Evolutionary conservation across 345 rosid genomes (phyloP).

Genomic region (Hevea brasiliensis): DNA sequence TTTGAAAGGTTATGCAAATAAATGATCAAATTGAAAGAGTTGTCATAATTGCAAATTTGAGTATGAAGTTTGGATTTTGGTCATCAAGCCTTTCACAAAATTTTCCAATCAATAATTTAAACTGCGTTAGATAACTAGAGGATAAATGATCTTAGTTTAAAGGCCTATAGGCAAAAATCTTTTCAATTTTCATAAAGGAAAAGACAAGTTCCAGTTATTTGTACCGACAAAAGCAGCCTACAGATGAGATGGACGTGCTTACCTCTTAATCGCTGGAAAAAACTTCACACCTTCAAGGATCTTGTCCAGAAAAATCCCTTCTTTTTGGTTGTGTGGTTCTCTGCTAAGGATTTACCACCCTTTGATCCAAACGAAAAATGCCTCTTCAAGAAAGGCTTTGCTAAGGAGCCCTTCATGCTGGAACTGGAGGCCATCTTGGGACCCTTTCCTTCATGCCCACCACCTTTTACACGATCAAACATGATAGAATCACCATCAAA

Average conservation of each 20-base stretch:
- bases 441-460: slow-evolving; percentile 54
- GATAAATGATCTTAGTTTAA: neutral
- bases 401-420: slow-evolving; percentile 54
- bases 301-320: slow-evolving; percentile 89
- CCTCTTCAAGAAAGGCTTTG: slow-evolving; percentile 64
- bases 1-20: no score
- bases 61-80: no score
- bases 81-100: neutral
- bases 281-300: slow-evolving; percentile 68
- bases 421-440: slow-evolving; percentile 60
- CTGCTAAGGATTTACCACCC: slow-evolving; percentile 51
- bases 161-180: neutral
- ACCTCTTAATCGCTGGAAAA: slow-evolving; percentile 35
- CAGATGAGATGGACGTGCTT: slow-evolving; percentile 15
- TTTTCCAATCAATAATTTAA: neutral
- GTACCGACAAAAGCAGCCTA: slow-evolving; percentile 1
- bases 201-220: neutral
- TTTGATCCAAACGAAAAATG: slow-evolving; percentile 84
- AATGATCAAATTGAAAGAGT: no score
- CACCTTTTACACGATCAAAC: slow-evolving; percentile 45
- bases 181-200: neutral
- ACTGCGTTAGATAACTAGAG: neutral
- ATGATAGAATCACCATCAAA: slow-evolving; percentile 46
- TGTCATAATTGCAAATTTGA: no score
- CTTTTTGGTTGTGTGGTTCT: slow-evolving; percentile 53